Conservation (phyloP, 306 rosid species). For the Cotoneaster glaucophyllus region DNA sequence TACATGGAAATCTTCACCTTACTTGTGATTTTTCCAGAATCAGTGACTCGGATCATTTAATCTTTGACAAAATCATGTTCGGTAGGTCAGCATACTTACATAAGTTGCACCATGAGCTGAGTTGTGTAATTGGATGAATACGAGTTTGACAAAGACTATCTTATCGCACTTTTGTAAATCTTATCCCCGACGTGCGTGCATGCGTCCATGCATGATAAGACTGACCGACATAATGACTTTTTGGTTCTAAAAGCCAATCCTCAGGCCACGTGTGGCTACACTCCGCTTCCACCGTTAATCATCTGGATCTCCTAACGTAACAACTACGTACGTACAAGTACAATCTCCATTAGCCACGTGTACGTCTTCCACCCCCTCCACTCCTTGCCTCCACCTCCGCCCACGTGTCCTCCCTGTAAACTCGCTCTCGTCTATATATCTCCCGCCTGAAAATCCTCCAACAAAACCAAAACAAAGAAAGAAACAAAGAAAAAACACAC, state of each 20-base stretch:
- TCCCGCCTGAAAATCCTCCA: conserved; percentile 4
- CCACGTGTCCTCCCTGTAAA: conserved; percentile 37
- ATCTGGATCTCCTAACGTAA: neutral
- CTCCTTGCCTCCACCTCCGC: conserved; percentile 3
- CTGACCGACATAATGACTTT: neutral
- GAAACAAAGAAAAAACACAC: neutral
- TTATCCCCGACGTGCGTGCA: neutral
- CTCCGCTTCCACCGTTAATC: neutral
- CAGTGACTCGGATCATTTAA: too few species aligned
- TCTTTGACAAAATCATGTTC: too few species aligned
- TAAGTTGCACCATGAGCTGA: too few species aligned
- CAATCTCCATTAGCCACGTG: conserved; percentile 6
- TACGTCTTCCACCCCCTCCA: neutral
- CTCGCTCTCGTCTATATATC: conserved; percentile 20
- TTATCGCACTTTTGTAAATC: neutral
- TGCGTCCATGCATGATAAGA: neutral
- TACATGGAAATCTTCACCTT: too few species aligned
- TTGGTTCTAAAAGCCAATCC: neutral
- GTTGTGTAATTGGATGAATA: too few species aligned
- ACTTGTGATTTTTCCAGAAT: too few species aligned
- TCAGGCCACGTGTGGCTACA: neutral
- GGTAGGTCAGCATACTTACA: too few species aligned
- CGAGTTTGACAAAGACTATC: neutral
- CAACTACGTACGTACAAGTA: neutral
- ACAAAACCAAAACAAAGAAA: neutral